Evolutionary conservation across 2,329 filamentous ascomycete species (phyloP).

Genomic region (Pyricularia pennisetigena): DNA sequence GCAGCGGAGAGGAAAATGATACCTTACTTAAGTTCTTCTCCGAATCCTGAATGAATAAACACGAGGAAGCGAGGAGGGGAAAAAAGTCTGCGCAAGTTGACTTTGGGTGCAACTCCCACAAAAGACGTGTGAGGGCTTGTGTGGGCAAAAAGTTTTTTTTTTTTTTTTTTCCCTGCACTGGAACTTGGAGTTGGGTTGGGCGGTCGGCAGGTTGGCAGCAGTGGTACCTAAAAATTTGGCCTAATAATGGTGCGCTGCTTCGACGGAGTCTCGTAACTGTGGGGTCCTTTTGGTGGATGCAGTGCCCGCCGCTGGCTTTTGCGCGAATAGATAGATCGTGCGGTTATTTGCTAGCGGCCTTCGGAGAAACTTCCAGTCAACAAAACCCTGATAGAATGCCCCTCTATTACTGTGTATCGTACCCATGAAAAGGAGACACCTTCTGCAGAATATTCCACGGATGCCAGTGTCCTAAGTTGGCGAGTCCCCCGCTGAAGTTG

Average conservation of each 20-base stretch:
- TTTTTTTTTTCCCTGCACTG: conserved; percentile 5
- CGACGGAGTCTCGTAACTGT: conserved; percentile 1
- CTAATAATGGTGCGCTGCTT: conserved; percentile 2
- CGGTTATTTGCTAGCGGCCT: conserved; percentile 3
- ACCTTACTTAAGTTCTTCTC: background rate
- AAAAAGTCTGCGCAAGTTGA: conserved; percentile 1
- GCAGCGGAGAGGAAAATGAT: background rate
- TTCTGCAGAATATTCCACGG: background rate
- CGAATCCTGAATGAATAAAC: background rate
- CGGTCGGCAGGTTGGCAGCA: background rate
- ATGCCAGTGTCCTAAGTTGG: background rate
- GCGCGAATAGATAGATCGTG: conserved; percentile 22
- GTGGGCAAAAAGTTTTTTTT: conserved; percentile 17
- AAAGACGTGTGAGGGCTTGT: conserved; percentile 12
- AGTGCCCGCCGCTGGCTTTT: conserved; percentile 13
- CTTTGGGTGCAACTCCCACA: conserved; percentile 5
- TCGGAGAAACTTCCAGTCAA: conserved; percentile 1
- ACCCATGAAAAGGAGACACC: background rate
- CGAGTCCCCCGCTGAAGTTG: background rate
- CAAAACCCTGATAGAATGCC: conserved; percentile 1
- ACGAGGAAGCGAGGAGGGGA: background rate
- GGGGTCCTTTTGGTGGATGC: background rate
- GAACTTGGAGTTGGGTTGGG: background rate
- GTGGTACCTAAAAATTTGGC: conserved; percentile 6
- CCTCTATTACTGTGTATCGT: background rate